Evolutionary conservation across 2,329 filamentous ascomycete species (phyloP).

Genomic region (Fusarium coffeatum): DNA sequence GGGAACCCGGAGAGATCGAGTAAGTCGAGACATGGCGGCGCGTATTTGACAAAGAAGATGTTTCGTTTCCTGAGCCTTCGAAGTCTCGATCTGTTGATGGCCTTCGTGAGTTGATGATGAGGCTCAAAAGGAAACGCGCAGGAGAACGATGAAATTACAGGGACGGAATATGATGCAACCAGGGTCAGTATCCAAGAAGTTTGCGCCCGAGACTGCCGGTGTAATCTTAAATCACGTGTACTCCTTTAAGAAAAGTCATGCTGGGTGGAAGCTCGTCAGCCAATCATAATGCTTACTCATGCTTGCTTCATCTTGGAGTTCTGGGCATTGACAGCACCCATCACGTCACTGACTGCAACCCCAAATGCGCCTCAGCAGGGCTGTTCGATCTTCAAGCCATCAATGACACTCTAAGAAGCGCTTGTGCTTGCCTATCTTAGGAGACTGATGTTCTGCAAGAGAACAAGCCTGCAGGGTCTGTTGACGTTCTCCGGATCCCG

Average conservation of each 20-base stretch:
- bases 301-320: not conserved
- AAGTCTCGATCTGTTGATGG: not conserved
- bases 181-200: slow-evolving; percentile 38
- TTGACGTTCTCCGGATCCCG: not conserved
- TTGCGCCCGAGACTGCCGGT: slow-evolving; percentile 33
- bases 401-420: not conserved
- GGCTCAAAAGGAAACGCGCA: slow-evolving; percentile 18
- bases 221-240: slow-evolving; percentile 37
- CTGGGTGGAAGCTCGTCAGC: slow-evolving; percentile 10
- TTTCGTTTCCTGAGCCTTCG: slow-evolving; percentile 7
- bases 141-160: slow-evolving; percentile 24
- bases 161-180: slow-evolving; percentile 44
- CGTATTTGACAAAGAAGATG: slow-evolving; percentile 6
- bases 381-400: not conserved
- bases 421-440: slow-evolving; percentile 16
- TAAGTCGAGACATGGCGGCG: slow-evolving; percentile 52
- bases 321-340: slow-evolving; percentile 13
- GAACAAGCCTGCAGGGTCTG: slow-evolving; percentile 5
- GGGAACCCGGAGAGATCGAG: slow-evolving; percentile 55
- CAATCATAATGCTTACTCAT: slow-evolving; percentile 25
- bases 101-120: slow-evolving; percentile 12
- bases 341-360: slow-evolving; percentile 37
- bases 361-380: not conserved
- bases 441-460: not conserved
- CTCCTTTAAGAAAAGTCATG: not conserved